phyloP scores from a whole-genome alignment of 2,329 filamentous ascomycete genomes.

The Xylariaceae sp. region DNA sequence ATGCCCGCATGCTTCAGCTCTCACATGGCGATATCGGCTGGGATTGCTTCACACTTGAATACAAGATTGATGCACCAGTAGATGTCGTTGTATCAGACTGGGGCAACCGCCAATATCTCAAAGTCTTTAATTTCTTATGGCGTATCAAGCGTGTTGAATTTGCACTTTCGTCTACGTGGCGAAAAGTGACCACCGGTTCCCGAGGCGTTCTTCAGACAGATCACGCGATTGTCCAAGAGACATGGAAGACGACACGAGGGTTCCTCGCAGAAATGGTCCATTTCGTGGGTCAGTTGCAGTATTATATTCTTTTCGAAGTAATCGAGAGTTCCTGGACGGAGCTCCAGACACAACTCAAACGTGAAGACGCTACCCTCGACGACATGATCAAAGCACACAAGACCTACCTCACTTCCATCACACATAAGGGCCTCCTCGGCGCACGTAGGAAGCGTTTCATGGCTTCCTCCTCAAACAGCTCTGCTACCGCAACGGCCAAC shows the following conservation, averaged over 20 bases:
- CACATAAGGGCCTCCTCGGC: slow-evolving; percentile 89
- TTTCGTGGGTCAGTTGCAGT: slow-evolving; percentile 93
- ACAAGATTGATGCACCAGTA: slow-evolving; percentile 94
- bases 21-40: slow-evolving; percentile 96
- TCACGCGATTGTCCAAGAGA: slow-evolving; percentile 62
- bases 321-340: slow-evolving; percentile 96
- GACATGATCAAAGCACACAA: slow-evolving; percentile 91
- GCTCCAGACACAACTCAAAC: slow-evolving; percentile 74
- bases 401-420: slow-evolving; percentile 87
- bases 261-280: slow-evolving; percentile 97
- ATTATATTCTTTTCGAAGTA: slow-evolving; percentile 98
- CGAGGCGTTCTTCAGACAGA: slow-evolving; percentile 81
- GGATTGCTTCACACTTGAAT: slow-evolving; percentile 98
- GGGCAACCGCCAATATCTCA: slow-evolving; percentile 93
- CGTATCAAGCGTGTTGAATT: slow-evolving; percentile 97
- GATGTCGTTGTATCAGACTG: slow-evolving; percentile 97
- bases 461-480: slow-evolving; percentile 38
- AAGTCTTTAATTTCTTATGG: slow-evolving; percentile 99
- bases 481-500: slow-evolving; percentile 31
- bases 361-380: slow-evolving; percentile 86
- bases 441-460: slow-evolving; percentile 53
- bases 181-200: slow-evolving; percentile 90
- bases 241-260: slow-evolving; percentile 89
- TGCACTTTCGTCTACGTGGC: slow-evolving; percentile 83
- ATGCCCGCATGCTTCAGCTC: slow-evolving; percentile 96